Evolutionary conservation across 140 eudicot genomes (phyloP), one percentile per base, ranked within the genome.

Genomic region (Cichorium intybus): DNA sequence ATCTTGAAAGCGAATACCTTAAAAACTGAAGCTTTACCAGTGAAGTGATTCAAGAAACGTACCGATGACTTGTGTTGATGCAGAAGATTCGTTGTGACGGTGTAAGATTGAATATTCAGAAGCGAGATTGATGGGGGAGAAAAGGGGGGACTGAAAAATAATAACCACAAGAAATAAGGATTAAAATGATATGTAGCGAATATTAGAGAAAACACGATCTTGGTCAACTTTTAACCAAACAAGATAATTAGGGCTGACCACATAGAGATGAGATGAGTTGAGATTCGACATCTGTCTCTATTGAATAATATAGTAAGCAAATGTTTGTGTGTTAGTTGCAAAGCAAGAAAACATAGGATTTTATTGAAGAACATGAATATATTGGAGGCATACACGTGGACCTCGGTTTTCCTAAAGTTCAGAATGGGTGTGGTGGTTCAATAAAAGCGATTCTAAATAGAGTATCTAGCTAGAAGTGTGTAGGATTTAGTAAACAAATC

Each of bases 121-220:
- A 34, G 16, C 62, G 51, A 20, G 62, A 60, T 61, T 50, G 63
- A 37, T 33, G 70, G 76, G 34, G 62, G 41, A 24, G n/a, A 34
- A 60, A 23, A 0, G 28, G 55, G 58, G 18, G 52, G 12, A 14
- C 24, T 47, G 52, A 17, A 47, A 47, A 16, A 4, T 16, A 23
- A 17, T n/a, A 10, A 47, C 54, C 54, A 48, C 54, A 18, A 48
- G 14, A 48, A 48, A 48, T 48, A 18, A 48, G 23, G 7, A 48
- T 17, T 16, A 48, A 48, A 17, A 1, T 48, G 10, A 17, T 46
- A 7, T 46, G n/a, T n/a, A n/a, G n/a, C n/a, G 52, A 17, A 46
- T 7, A 46, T 46, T 17, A 43, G 50, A 47, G 52, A n/a, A 3
- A 47, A 47, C n/a, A 47, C 52, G 52, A 47, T 5, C 4, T 48